These are phyloP conservation scores for Rutstroemia sp. DNA, from an alignment of 2,329 filamentous ascomycete species.

Conservation along the genomic window DNA sequence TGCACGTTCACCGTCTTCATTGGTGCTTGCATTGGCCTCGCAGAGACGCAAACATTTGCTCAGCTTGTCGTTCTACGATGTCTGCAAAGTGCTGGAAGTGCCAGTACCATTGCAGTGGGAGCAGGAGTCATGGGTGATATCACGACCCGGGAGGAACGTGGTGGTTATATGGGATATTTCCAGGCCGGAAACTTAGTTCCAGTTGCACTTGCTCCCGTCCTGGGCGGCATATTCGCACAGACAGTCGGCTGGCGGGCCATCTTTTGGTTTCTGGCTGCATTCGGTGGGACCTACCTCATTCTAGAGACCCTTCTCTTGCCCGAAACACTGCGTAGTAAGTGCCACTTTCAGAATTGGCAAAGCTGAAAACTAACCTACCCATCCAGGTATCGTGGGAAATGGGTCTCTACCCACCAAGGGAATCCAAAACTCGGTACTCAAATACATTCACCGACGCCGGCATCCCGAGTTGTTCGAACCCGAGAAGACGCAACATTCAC, in stretches of 20 bases:
- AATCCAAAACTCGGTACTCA: conserved; percentile 13
- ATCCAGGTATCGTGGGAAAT: conserved; percentile 31
- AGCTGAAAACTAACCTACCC: not conserved
- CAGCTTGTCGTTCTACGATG: conserved; percentile 37
- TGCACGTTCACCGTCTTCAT: conserved; percentile 46
- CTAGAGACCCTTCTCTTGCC: conserved; percentile 34
- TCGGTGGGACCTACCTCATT: conserved; percentile 32
- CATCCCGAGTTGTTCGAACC: not conserved
- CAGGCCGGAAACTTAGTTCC: conserved; percentile 29
- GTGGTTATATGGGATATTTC: conserved; percentile 61
- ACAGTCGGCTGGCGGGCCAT: conserved; percentile 41
- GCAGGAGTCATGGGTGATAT: conserved; percentile 58
- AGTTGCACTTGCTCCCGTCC: conserved; percentile 38
- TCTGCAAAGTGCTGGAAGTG: conserved; percentile 43
- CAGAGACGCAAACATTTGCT: conserved; percentile 39
- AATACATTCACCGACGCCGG: conserved; percentile 12
- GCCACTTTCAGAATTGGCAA: not conserved
- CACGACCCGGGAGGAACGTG: conserved; percentile 48
- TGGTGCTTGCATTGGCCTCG: conserved; percentile 48
- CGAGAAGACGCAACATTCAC: not conserved
- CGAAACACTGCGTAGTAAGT: conserved; percentile 33
- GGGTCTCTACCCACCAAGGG: conserved; percentile 23
- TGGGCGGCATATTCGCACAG: conserved; percentile 39
- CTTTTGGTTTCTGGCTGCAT: conserved; percentile 47
- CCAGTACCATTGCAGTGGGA: conserved; percentile 51